Evolutionary conservation across 495 filamentous ascomycete species (phyloP), one percentile per base, ranked within the genome.

Genomic region (Penicillium dipodomyicola): DNA sequence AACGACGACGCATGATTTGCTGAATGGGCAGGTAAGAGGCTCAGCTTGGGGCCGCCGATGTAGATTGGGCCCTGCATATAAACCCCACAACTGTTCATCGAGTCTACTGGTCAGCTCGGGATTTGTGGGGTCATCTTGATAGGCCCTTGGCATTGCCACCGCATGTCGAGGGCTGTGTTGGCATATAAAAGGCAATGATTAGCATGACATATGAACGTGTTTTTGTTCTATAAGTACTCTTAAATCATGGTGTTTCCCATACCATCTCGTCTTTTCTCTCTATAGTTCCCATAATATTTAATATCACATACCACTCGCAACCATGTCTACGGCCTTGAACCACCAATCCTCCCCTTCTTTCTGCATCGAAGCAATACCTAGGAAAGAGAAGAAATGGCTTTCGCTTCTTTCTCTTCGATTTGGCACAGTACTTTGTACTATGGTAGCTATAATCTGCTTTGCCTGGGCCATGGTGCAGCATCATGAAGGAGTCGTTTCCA

Each of bases 361-460:
- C 55, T 52, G 52, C 30, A 42, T 61, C 3, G 62, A 64, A 5
- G 62, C 55, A 10, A 17, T 64, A 35, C 62, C 58, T 7, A 51
- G 58, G 32, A 20, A 39, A n/a, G 40, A 58, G 10, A 61, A 49
- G 32, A 61, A 58, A 58, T 64, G 58, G 55, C 58, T 64, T 1
- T 61, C 52, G 9, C 33, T 64, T 19, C 3, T 64, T 0, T 52
- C 58, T 1, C 51, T 64, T 7, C 62, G 62, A 12, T 64, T 64
- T 17, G 62, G 45, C 1, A 43, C 55, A 2, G 43, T 58, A 6
- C 29, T 61, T 0, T 56, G 51, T 30, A 39, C 47, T 7, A 58
- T 64, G 51, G 39, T 30, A 10, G 54, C 40, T 3, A 35, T 64
- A 15, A 48, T 61, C 7, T 64, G 62, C 47, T 64, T 61, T 33